Conservation (phyloP, 345 rosid genomes). For the Jatropha curcas region DNA sequence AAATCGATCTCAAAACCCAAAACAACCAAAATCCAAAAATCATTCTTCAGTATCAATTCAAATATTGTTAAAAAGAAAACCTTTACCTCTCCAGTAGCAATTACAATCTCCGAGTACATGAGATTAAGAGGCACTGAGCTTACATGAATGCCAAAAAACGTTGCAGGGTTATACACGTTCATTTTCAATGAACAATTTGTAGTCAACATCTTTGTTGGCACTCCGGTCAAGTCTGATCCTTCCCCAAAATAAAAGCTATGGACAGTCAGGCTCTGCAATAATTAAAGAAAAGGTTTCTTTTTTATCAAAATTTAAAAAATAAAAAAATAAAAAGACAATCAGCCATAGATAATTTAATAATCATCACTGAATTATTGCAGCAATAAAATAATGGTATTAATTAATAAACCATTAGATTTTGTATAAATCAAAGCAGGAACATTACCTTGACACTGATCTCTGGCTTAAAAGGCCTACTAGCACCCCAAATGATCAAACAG, state of each 20-base stretch:
- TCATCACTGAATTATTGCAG: too few species aligned
- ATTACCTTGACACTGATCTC: constrained; percentile 21
- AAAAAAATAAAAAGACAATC: too few species aligned
- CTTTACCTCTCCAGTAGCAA: constrained; percentile 30
- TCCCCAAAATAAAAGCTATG: constrained; percentile 21
- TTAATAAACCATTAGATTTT: too few species aligned
- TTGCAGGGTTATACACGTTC: constrained; percentile 21
- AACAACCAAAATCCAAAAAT: neutral
- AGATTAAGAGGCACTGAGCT: constrained; percentile 23
- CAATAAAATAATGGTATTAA: too few species aligned
- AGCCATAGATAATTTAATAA: too few species aligned
- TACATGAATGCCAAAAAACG: constrained; percentile 23
- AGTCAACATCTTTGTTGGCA: constrained; percentile 24
- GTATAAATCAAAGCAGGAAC: neutral
- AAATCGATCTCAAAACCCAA: neutral
- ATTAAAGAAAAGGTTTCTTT: too few species aligned
- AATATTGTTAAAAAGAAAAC: too few species aligned
- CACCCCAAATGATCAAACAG: constrained; percentile 23
- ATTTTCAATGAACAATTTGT: constrained; percentile 23
- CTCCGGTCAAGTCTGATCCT: constrained; percentile 29
- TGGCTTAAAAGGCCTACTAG: constrained; percentile 27
- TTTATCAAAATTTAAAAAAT: too few species aligned
- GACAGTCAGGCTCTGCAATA: constrained; percentile 20
- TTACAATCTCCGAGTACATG: constrained; percentile 17
- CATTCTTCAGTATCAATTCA: neutral